Conservation (phyloP, 2,329 filamentous ascomycete genomes). For the Fusarium pseudograminearum region DNA sequence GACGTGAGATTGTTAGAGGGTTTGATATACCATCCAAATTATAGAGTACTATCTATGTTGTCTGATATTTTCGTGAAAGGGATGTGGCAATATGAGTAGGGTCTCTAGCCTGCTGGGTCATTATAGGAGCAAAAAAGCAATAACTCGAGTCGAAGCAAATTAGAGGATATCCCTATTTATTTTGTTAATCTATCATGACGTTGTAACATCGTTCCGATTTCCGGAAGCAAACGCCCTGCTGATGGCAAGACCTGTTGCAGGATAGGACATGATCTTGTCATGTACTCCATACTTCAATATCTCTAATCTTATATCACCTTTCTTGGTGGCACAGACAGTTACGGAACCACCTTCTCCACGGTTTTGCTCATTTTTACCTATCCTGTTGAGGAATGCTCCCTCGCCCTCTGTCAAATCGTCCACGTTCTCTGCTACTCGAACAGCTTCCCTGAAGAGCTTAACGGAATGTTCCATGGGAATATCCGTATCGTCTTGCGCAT, state of each 20-base stretch:
- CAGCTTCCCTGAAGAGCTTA: slow-evolving; percentile 60
- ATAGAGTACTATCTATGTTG: no score
- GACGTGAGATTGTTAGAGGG: neutral
- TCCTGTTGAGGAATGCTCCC: slow-evolving; percentile 2
- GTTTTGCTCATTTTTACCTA: slow-evolving; percentile 42
- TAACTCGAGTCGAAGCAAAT: neutral
- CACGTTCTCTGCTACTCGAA: slow-evolving; percentile 55
- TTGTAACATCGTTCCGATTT: neutral
- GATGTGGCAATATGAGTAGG: neutral
- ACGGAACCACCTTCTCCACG: slow-evolving; percentile 59
- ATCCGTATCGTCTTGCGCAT: slow-evolving; percentile 60
- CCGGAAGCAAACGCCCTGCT: slow-evolving; percentile 30
- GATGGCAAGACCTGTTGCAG: slow-evolving; percentile 61
- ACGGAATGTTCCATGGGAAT: slow-evolving; percentile 60
- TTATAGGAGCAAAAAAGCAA: neutral
- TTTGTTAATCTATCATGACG: neutral
- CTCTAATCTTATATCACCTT: slow-evolving; percentile 60
- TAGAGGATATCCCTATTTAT: neutral
- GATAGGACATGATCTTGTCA: slow-evolving; percentile 64
- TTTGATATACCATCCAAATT: no score
- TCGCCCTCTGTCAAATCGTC: slow-evolving; percentile 47
- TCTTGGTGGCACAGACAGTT: slow-evolving; percentile 57
- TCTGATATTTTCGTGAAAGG: no score
- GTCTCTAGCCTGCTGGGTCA: neutral
- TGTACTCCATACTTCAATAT: slow-evolving; percentile 64